Conservation (phyloP, 768 basidiomycete species). For the Russula compacta region DNA sequence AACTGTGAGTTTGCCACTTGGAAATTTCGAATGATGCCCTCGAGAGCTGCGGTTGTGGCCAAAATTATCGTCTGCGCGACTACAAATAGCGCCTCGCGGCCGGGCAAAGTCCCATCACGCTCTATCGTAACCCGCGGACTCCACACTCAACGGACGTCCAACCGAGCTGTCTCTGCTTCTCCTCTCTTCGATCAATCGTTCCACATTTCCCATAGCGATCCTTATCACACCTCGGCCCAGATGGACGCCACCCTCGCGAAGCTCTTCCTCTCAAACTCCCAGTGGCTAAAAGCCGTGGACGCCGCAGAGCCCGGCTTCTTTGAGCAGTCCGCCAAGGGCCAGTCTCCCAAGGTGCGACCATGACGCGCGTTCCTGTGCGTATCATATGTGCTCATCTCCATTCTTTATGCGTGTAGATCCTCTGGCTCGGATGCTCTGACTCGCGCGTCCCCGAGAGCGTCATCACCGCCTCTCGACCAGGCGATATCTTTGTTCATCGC, state of each 20-base stretch:
- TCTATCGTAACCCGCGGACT: not conserved
- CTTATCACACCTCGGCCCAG: not conserved
- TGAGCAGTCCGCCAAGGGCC: constrained; percentile 46
- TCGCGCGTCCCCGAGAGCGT: constrained; percentile 79
- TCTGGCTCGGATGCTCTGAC: constrained; percentile 80
- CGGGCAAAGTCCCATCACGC: not conserved
- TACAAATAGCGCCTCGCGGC: not conserved
- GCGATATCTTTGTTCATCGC: constrained; percentile 75
- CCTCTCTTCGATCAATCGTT: not conserved
- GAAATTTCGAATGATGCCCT: not conserved
- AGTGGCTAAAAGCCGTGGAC: constrained; percentile 61
- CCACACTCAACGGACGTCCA: not conserved
- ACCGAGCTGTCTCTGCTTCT: not conserved
- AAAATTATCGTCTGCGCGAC: not conserved
- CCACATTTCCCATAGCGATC: not conserved
- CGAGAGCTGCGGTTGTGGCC: not conserved
- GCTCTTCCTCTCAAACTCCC: constrained; percentile 45
- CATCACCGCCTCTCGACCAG: constrained; percentile 58
- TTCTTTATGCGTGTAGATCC: constrained; percentile 35
- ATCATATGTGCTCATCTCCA: not conserved
- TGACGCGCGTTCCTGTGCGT: not conserved
- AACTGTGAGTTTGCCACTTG: no score
- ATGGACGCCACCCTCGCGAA: constrained; percentile 23
- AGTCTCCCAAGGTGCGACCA: constrained; percentile 47
- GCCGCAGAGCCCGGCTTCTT: constrained; percentile 57